Percentiles rank a stretch among this genome's conserved stretches.
Conservation (phyloP, 345 rosid species). For the Dipteronia sinensis region DNA sequence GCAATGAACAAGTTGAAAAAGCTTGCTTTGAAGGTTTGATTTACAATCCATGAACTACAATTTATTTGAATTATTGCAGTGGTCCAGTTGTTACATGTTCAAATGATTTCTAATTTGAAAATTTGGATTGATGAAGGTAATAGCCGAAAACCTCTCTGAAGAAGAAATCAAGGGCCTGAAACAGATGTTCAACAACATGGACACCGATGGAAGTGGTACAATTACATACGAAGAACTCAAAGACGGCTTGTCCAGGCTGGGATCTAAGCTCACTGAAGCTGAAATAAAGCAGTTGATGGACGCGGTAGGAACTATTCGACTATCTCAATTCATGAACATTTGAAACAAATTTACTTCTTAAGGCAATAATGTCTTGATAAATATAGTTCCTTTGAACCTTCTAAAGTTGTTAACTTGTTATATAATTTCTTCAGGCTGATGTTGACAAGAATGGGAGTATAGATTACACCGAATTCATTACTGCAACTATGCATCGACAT, state of each 20-base stretch:
- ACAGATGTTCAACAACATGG: slow-evolving; percentile 86
- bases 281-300: slow-evolving; percentile 92
- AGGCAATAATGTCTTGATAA: neutral
- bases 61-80: neutral
- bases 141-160: slow-evolving; percentile 77
- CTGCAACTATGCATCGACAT: slow-evolving; percentile 87
- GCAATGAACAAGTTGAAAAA: slow-evolving; percentile 92
- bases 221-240: slow-evolving; percentile 85
- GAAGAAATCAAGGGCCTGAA: slow-evolving; percentile 87
- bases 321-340: neutral
- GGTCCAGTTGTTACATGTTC: neutral
- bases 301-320: slow-evolving; percentile 61
- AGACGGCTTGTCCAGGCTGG: slow-evolving; percentile 66
- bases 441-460: slow-evolving; percentile 82
- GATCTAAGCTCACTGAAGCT: slow-evolving; percentile 72
- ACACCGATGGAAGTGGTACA: slow-evolving; percentile 81
- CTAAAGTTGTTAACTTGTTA: slow-evolving; percentile 4
- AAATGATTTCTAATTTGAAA: neutral
- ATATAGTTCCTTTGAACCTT: neutral
- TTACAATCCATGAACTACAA: neutral
- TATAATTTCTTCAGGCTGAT: slow-evolving; percentile 66
- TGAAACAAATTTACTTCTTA: slow-evolving; percentile 4
- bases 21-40: slow-evolving; percentile 80
- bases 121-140: slow-evolving; percentile 48
- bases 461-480: slow-evolving; percentile 85